Evolutionary conservation across 768 basidiomycete genomes (phyloP).

Genomic region (Boletus bicolor): DNA sequence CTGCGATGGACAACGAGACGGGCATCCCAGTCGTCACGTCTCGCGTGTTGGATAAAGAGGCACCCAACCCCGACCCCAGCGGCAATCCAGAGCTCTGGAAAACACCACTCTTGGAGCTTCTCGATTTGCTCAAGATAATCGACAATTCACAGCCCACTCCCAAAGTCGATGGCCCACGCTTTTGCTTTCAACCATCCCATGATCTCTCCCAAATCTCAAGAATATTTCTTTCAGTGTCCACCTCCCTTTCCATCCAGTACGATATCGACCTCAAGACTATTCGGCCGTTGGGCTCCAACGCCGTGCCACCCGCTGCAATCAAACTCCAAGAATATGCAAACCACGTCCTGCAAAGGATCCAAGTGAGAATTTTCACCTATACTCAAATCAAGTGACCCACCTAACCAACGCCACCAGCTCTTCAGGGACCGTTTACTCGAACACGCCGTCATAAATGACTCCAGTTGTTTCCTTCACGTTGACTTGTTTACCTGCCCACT

Average conservation of each 20-base stretch:
- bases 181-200: slow-evolving; percentile 14
- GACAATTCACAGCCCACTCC: neutral
- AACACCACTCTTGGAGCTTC: slow-evolving; percentile 9
- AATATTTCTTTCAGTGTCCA: slow-evolving; percentile 9
- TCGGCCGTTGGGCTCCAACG: neutral
- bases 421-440: slow-evolving; percentile 9
- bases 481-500: slow-evolving; percentile 17
- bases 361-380: neutral
- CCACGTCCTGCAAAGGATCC: slow-evolving; percentile 1
- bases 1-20: neutral
- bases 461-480: neutral
- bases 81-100: slow-evolving; percentile 1
- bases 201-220: slow-evolving; percentile 14
- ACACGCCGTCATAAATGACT: neutral
- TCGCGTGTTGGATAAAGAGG: neutral
- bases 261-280: slow-evolving; percentile 13
- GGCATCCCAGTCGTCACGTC: slow-evolving; percentile 2
- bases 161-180: neutral
- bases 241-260: neutral
- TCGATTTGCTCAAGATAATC: slow-evolving; percentile 1
- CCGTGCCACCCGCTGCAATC: neutral
- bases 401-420: slow-evolving; percentile 1
- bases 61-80: neutral
- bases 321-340: slow-evolving; percentile 12
- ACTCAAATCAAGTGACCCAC: neutral